Percentiles rank a stretch among this genome's conserved stretches.
These are phyloP conservation scores for Sporisorium scitamineum DNA, from an alignment of 1,284 basidiomycete species.

Conservation along the genomic window DNA sequence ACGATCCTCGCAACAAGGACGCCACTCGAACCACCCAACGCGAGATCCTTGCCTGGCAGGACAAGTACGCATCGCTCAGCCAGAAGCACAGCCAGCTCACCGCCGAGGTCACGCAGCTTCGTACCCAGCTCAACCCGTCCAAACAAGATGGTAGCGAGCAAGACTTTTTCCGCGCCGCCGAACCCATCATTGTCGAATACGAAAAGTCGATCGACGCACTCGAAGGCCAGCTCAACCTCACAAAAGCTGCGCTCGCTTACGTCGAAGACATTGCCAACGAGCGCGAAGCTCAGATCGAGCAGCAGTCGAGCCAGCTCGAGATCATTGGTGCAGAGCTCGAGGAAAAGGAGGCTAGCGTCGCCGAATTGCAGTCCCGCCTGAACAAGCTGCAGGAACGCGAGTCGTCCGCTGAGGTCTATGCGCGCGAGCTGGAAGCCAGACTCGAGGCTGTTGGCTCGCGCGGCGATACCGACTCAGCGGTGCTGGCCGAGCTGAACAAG, in stretches of 20 bases:
- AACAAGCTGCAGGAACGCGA: conserved; percentile 88
- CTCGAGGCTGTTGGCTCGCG: conserved; percentile 85
- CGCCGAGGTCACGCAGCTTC: conserved; percentile 79
- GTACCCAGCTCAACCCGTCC: conserved; percentile 51
- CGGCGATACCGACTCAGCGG: conserved; percentile 79
- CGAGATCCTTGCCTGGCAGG: conserved; percentile 80
- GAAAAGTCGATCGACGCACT: conserved; percentile 95
- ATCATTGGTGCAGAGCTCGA: conserved; percentile 76
- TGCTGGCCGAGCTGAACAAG: conserved; percentile 82
- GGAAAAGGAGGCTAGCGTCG: conserved; percentile 82
- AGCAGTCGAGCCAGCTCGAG: conserved; percentile 71
- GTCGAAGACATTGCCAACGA: conserved; percentile 92
- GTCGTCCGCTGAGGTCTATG: conserved; percentile 89
- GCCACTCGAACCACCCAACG: conserved; percentile 69
- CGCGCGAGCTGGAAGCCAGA: conserved; percentile 89
- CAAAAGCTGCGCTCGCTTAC: conserved; percentile 85
- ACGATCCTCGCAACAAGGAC: conserved; percentile 36
- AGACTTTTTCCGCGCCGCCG: conserved; percentile 94
- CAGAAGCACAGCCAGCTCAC: conserved; percentile 85
- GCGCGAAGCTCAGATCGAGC: conserved; percentile 81
- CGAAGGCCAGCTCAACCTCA: conserved; percentile 91
- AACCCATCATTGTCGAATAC: conserved; percentile 94
- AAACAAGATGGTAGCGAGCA: conserved; percentile 72
- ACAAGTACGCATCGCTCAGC: conserved; percentile 84
- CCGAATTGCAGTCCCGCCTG: conserved; percentile 83